Base-by-base conservation (phyloP, 257 asterid genomes). In the Solanum virginianum region DNA sequence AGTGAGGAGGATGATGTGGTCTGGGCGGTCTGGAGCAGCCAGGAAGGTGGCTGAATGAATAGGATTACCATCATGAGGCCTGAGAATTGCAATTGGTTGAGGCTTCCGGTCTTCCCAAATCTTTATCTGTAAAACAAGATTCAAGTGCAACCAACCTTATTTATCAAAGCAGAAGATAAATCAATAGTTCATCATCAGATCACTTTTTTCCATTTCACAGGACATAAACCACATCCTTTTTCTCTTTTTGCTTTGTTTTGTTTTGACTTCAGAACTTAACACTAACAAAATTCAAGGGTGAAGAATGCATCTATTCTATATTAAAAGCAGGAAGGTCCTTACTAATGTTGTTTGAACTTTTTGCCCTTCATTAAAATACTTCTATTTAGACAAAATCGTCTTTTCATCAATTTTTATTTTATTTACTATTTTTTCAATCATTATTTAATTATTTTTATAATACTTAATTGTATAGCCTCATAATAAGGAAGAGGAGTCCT, bases 21-120 rank as follows among this genome's bases (percentile, higher is more conserved):
- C 98, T 0, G 99, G 99, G 49, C 90, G 93, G 82, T 93, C 84
- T 81, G 98, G 97, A 87, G 99, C 93, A 87, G 95, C 88, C 90
- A 97, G 88, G 89, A 97, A 97, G 29, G 98, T 95, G 85, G 88
- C 99, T 36, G 99, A 95, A 90, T 90, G 92, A 88, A 97, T 95
- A 84, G 99, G 99, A n/a, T 89, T 97, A 26, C 98, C 95, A 82
- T 93, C 99, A 88, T 95, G 95, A 74, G 99, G 99, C 90, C 92
- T 93, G 86, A 95, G 91, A 86, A 97, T 96, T 71, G 99, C 99
- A 89, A 93, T 92, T 26, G 99, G 99, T 24, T 20, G 86, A 43
- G 90, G 86, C 85, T 95, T 95, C 63, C 97, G 91, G 84, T 95
- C 99, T 82, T 94, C 99, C 99, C 99, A 97, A 83, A 97, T 91